A percentile compares a stretch with the other conserved stretches of the same genome.
Evolutionary conservation across 2,329 filamentous ascomycete species (phyloP).

Genomic region (Sordariomycetes sp.): DNA sequence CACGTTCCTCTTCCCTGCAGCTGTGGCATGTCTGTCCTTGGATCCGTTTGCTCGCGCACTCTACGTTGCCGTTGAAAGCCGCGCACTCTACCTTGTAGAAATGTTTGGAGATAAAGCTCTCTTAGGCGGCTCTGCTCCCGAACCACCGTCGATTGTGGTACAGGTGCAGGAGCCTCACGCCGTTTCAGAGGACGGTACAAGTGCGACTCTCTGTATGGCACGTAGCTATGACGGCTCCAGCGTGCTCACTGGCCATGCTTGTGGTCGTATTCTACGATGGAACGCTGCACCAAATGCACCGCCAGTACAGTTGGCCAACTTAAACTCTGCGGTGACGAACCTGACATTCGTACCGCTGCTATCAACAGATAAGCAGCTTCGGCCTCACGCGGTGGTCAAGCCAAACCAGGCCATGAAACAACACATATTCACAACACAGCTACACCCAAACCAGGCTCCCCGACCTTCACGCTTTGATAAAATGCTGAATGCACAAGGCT

Average conservation of each 20-base stretch:
- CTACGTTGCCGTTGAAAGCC: conserved; percentile 73
- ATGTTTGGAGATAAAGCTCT: conserved; percentile 50
- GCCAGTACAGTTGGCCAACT: conserved; percentile 55
- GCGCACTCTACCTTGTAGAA: conserved; percentile 71
- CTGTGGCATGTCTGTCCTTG: conserved; percentile 62
- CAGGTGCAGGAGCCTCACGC: conserved; percentile 46
- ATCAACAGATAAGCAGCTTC: conserved; percentile 29
- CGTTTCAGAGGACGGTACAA: conserved; percentile 51
- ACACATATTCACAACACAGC: conserved; percentile 58
- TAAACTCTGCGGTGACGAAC: conserved; percentile 79
- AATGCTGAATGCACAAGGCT: conserved; percentile 36
- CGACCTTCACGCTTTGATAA: conserved; percentile 34
- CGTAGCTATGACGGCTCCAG: conserved; percentile 76
- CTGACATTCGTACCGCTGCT: conserved; percentile 61
- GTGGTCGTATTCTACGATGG: conserved; percentile 74
- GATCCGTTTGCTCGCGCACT: conserved; percentile 79
- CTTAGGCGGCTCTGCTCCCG: conserved; percentile 41
- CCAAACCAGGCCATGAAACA: conserved; percentile 60
- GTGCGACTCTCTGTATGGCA: conserved; percentile 57
- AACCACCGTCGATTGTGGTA: conserved; percentile 47
- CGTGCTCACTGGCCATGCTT: conserved; percentile 72
- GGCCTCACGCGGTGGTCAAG: conserved; percentile 61
- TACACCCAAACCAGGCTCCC: conserved; percentile 33
- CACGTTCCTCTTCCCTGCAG: conserved; percentile 70
- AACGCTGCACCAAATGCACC: conserved; percentile 64